Evolutionary conservation across 257 asterid species (phyloP).

Genomic region (Phtheirospermum japonicum): DNA sequence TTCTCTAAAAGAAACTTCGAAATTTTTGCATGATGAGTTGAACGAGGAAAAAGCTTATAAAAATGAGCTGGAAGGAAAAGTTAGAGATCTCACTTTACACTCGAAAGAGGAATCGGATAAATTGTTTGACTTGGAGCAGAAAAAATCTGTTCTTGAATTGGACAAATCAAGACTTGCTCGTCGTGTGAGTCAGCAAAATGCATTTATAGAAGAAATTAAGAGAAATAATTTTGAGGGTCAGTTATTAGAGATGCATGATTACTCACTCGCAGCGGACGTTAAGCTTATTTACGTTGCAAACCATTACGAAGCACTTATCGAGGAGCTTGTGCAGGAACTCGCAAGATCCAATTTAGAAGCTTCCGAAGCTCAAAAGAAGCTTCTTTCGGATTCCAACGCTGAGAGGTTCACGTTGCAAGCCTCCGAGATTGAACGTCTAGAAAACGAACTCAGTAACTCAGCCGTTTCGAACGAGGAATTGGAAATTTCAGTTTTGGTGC

Average conservation of each 20-base stretch:
- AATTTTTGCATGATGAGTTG: slow-evolving; percentile 49
- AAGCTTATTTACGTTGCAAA: slow-evolving; percentile 43
- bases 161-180: slow-evolving; percentile 58
- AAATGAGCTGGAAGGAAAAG: slow-evolving; percentile 49
- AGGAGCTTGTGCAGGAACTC: slow-evolving; percentile 45
- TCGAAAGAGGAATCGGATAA: slow-evolving; percentile 42
- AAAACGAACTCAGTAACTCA: slow-evolving; percentile 37
- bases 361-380: slow-evolving; percentile 45
- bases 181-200: slow-evolving; percentile 47
- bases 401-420: slow-evolving; percentile 6
- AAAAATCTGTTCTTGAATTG: slow-evolving; percentile 49
- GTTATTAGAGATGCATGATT: slow-evolving; percentile 49
- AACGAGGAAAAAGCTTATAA: slow-evolving; percentile 40
- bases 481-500: slow-evolving; percentile 49
- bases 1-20: slow-evolving; percentile 47
- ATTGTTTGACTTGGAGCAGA: slow-evolving; percentile 39
- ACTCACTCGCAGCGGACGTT: slow-evolving; percentile 55
- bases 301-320: slow-evolving; percentile 40
- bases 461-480: slow-evolving; percentile 54
- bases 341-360: slow-evolving; percentile 52
- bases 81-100: slow-evolving; percentile 51
- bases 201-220: slow-evolving; percentile 44
- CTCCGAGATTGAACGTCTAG: too few relatives aligned
- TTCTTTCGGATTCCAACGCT: slow-evolving; percentile 54
- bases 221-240: slow-evolving; percentile 45